Base-by-base conservation (phyloP, 805 yeast species). In the Pichia scutulata region DNA sequence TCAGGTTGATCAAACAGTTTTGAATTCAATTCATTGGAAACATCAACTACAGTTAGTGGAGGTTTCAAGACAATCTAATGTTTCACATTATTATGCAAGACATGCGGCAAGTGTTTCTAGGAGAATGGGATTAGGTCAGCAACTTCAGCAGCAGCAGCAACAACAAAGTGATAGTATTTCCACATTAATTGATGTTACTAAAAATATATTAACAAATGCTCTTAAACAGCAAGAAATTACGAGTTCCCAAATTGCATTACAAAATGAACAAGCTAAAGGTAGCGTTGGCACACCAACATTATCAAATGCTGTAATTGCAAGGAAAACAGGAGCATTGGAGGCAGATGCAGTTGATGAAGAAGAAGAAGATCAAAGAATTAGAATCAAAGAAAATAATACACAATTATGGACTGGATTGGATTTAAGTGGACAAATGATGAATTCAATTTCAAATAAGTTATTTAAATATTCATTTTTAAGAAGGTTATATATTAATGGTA, bases 371-470 rank as follows among this genome's bases (percentile, higher is more conserved):
- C 81, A 82, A 63, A 70, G 85, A 65, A 76, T 81, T 70, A 74
- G 82, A 66, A 68, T 73, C 37, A 75, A 74, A 54, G 76, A 80
- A 25, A 73, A 75, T 61, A 81, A 85, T 37, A 84, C 82, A 52
- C 97, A 90, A 69, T 76, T 86, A 62, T 93, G 99, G 99, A 86
- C 95, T 48, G 92, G 90, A 7, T 72, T 93, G 56, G 99, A 93
- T 70, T 72, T 92, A 56, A 82, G 95, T 56, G 97, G 97, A 52
- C 95, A 93, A 67, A 87, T 92, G 33, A 73, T 93, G 47, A 72
- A 80, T 54, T 76, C 79, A 51, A 57, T 92, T 28, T 78, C 88
- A n/a, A 78, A 84, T 21, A 81, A 82, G 58, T 68, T 93, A 43
- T 89, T 89, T 73, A 79, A 81, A 43, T 93, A 89, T 67, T 77